These are phyloP conservation scores for Pezicula carpinea DNA, from an alignment of 2,329 filamentous ascomycete genomes.

Conservation along the genomic window DNA sequence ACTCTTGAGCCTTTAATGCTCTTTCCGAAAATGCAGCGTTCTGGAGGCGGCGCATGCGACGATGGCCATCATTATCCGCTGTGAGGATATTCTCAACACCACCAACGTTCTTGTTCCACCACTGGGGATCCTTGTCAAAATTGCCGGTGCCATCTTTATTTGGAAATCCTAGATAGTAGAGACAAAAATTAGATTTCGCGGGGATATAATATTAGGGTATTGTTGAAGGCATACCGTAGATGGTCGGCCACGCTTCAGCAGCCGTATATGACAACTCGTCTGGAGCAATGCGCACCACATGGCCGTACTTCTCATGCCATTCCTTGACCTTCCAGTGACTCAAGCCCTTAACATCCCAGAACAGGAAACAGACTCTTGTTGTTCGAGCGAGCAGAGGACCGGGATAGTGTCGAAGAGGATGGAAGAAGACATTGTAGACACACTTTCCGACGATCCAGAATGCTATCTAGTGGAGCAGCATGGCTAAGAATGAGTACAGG, in stretches of 20 bases:
- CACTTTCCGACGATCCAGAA: not conserved
- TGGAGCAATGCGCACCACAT: conserved; percentile 14
- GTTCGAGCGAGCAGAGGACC: not conserved
- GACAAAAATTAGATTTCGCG: too few relatives aligned
- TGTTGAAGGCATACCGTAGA: conserved; percentile 1
- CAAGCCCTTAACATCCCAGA: not conserved
- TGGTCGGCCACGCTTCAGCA: conserved; percentile 23
- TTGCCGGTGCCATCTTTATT: too few relatives aligned
- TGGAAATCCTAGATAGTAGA: too few relatives aligned
- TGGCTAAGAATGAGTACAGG: not conserved
- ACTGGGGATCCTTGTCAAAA: not conserved
- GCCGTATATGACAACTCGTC: conserved; percentile 26
- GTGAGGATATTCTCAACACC: conserved; percentile 20
- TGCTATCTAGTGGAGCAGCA: not conserved
- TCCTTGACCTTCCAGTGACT: not conserved
- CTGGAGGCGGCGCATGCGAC: conserved; percentile 14
- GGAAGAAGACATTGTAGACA: conserved; percentile 1
- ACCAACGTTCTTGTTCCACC: conserved; percentile 6
- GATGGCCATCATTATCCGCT: conserved; percentile 9
- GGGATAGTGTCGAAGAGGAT: conserved; percentile 3
- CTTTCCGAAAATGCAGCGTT: conserved; percentile 17
- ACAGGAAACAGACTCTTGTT: not conserved
- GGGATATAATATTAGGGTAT: too few relatives aligned
- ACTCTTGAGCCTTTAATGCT: conserved; percentile 18
- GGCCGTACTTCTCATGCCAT: not conserved